Base-by-base conservation (phyloP, 1,139 yeast species). In the Scheffersomyces parashehatae region DNA sequence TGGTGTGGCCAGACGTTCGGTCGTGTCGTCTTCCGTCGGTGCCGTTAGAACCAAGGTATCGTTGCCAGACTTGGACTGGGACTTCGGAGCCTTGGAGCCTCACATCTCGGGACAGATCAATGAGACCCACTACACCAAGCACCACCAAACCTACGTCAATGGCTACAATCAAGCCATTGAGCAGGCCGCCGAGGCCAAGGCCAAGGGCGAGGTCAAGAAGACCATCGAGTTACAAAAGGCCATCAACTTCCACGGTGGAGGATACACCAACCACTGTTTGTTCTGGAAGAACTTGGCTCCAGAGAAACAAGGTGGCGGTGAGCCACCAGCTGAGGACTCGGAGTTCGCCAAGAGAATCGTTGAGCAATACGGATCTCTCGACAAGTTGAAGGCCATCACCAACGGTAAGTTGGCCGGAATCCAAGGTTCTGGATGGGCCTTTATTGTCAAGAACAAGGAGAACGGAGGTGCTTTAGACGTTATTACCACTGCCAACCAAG, bases 371-470 rank as follows among this genome's bases (percentile, higher is more conserved):
- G 97, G 97, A 31, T 79, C 87, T 11, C 72, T 88, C 50, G 97
- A 90, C 55, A 80, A 79, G 52, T 76, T 91, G 69, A 83, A 84
- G 55, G 60, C 70, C 38, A 61, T 80, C 51, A 82, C 95, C 58
- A 91, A 90, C 66, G 68, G 82, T 45, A 85, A 86, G 66, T 78
- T 91, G 60, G 96, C 97, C 30, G 95, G 96, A 44, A 80, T 91
- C 59, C 98, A 91, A 72, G 98, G 98, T 58, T 88, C 97, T 15
- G 98, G 98, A 35, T 91, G 98, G 98, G 96, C 96, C 30, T 91
- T 95, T 77, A 76, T 91, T 54, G 97, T 86, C 57, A 88, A 88
- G 81, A 88, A 90, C 77, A 77, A 82, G 67, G 86, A 81, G 55
- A 88, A 86, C 57, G 93, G 93, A 55, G 71, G 70, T 31, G 80